These are phyloP conservation scores for Excoecaria cochinchinensis DNA, from an alignment of 345 rosid genomes.

Conservation along the genomic window DNA sequence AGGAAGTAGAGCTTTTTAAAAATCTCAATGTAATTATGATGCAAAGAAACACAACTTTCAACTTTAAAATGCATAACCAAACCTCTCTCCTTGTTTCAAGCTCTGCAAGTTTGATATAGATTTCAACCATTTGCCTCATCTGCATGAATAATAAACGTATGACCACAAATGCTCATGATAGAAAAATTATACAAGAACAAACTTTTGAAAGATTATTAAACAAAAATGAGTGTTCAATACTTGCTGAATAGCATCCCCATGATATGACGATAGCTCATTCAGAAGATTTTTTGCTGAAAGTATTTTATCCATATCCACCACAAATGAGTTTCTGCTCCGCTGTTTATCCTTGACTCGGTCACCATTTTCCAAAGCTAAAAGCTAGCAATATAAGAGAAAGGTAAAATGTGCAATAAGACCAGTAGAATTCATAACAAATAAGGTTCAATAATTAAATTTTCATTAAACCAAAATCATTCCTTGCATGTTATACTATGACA, in stretches of 20 bases:
- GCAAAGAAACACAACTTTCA: not conserved
- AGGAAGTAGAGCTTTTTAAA: not conserved
- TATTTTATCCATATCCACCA: slow-evolving; percentile 90
- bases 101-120: slow-evolving; percentile 94
- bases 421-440: slow-evolving; percentile 10
- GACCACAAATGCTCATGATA: not conserved
- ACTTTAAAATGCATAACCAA: slow-evolving; percentile 20
- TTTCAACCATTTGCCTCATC: slow-evolving; percentile 96
- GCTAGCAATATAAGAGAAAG: slow-evolving; percentile 42
- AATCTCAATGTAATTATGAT: not conserved
- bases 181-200: not conserved
- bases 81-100: slow-evolving; percentile 98
- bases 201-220: slow-evolving; percentile 5
- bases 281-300: slow-evolving; percentile 81
- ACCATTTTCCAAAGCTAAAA: slow-evolving; percentile 94
- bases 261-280: slow-evolving; percentile 61
- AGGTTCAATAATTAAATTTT: not conserved
- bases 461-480: slow-evolving; percentile 7
- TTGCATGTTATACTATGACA: slow-evolving; percentile 1
- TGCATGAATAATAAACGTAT: slow-evolving; percentile 27
- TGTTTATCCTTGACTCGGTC: slow-evolving; percentile 95
- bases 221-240: slow-evolving; percentile 31
- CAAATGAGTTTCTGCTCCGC: slow-evolving; percentile 83
- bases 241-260: slow-evolving; percentile 75
- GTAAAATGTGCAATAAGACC: slow-evolving; percentile 8